Evolutionary conservation across 2,329 filamentous ascomycete genomes (phyloP).

Genomic region (Arthroderma sp.): DNA sequence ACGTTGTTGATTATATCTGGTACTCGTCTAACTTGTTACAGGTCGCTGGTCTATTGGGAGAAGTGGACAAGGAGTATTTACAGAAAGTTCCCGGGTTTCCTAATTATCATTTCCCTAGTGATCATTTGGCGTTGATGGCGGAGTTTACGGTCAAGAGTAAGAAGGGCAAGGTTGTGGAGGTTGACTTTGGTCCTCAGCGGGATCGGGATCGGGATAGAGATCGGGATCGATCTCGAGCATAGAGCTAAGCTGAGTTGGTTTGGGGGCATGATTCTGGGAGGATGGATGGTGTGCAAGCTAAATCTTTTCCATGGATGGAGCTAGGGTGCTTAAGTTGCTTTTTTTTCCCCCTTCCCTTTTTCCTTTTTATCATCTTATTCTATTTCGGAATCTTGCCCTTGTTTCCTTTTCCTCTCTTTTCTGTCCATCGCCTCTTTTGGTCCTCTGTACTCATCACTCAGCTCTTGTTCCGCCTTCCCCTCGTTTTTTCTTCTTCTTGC

Average conservation of each 20-base stretch:
- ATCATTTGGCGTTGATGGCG: slow-evolving; percentile 79
- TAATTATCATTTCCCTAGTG: slow-evolving; percentile 86
- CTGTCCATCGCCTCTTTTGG: slow-evolving; percentile 8
- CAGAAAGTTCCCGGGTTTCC: slow-evolving; percentile 82
- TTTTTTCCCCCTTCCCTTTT: not conserved
- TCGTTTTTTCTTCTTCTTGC: not conserved
- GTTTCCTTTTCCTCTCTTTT: slow-evolving; percentile 9
- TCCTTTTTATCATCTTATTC: slow-evolving; percentile 9
- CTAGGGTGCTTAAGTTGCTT: slow-evolving; percentile 21
- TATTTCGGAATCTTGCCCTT: slow-evolving; percentile 32
- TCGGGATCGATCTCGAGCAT: slow-evolving; percentile 20
- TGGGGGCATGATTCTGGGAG: slow-evolving; percentile 29
- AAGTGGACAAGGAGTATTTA: slow-evolving; percentile 74
- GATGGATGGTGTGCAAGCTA: slow-evolving; percentile 22
- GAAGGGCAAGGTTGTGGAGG: slow-evolving; percentile 62
- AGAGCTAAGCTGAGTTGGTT: slow-evolving; percentile 21
- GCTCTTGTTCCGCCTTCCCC: slow-evolving; percentile 15
- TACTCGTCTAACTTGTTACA: slow-evolving; percentile 85
- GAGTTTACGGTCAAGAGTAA: slow-evolving; percentile 81
- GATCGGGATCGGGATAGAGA: slow-evolving; percentile 21
- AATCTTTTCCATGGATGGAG: slow-evolving; percentile 23
- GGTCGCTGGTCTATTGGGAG: slow-evolving; percentile 70
- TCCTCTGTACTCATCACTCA: slow-evolving; percentile 19
- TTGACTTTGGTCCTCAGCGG: slow-evolving; percentile 47
- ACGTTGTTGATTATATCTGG: slow-evolving; percentile 95